phyloP scores from a whole-genome alignment of 192 early-diverging fungal genomes.

The Coemansia sp. region DNA sequence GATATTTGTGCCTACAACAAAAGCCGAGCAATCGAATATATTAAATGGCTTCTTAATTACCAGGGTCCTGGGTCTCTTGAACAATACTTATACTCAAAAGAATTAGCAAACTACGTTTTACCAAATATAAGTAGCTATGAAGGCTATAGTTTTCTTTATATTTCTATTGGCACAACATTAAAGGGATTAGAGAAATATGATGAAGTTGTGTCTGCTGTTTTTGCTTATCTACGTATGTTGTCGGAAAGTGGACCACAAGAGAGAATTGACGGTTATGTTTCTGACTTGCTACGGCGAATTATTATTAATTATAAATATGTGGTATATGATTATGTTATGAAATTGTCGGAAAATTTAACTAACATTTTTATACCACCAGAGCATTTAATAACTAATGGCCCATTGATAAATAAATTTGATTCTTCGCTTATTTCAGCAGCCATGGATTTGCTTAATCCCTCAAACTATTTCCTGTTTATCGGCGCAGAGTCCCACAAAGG shows the following conservation, averaged over 20 bases:
- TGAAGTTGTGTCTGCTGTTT: slow-evolving; percentile 22
- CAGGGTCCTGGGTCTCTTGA: slow-evolving; percentile 81
- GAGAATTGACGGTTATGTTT: slow-evolving; percentile 17
- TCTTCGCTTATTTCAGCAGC: too few species aligned
- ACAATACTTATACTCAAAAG: slow-evolving; percentile 73
- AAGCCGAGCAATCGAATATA: slow-evolving; percentile 61
- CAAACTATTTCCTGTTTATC: too few species aligned
- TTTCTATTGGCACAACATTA: slow-evolving; percentile 13
- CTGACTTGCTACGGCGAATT: not conserved
- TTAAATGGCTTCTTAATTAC: slow-evolving; percentile 77
- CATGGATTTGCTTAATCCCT: too few species aligned
- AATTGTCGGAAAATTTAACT: too few species aligned
- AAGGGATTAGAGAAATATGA: slow-evolving; percentile 20
- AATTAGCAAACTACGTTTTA: too few species aligned
- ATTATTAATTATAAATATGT: too few species aligned
- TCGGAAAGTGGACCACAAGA: slow-evolving; percentile 10
- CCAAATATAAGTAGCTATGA: slow-evolving; percentile 14
- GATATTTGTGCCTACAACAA: slow-evolving; percentile 59
- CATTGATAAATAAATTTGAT: too few species aligned
- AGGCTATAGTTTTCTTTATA: slow-evolving; percentile 8
- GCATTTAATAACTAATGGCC: too few species aligned
- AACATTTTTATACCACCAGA: too few species aligned
- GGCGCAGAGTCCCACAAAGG: too few species aligned
- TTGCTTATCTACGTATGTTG: slow-evolving; percentile 34
- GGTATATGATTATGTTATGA: too few species aligned